Base-by-base conservation (phyloP, 2,329 filamentous ascomycete species). In the Thermothelomyces thermophilus region DNA sequence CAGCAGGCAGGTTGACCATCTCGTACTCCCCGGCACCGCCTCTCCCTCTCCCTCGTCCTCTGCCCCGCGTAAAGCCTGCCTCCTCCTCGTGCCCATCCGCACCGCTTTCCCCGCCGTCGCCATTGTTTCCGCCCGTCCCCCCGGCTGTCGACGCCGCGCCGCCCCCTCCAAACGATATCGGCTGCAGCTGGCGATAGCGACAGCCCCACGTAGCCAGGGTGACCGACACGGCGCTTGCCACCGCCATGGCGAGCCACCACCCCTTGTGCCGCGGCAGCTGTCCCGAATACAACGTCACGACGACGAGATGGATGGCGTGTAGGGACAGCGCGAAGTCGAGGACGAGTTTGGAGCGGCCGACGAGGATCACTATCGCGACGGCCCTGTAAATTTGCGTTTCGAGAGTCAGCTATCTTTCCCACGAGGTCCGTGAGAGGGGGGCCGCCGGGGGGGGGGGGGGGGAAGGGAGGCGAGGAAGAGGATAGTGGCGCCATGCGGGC, bases 271-370 rank as follows among this genome's bases (percentile, higher is more conserved):
- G 75, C 1, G 93, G 93, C 24, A 97, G 65, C 9, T 80, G 77
- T 61, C 82, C 82, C 3, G 87, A 84, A 68, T 95, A 95, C 30
- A 95, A 66, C 17, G 83, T 84, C 24, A 87, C 64, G 26, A 67
- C 56, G 49, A 63, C 39, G 19, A 68, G 58, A 54, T 69, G 67
- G 44, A 69, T 54, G 33, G 52, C 52, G 58, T 69, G 65, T 16
- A 96, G 79, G 2, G 91, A 95, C 20, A 96, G 73, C 28, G 89
- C 87, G 66, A 97, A 98, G 70, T 98, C 93, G 58, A 89, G 89
- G 44, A 97, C 87, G 53, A 97, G 85, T 68, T 97, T 97, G 41
- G 86, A 93, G 55, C 93, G 88, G 17, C 85, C 83, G 58, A 98
- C 82, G 51, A 97, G 74, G 47, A 91, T 70, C 44, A 95, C 81